Evolutionary conservation across 2,329 filamentous ascomycete species (phyloP), one percentile per base, ranked within the genome.

Genomic region (Monosporascus sp.): DNA sequence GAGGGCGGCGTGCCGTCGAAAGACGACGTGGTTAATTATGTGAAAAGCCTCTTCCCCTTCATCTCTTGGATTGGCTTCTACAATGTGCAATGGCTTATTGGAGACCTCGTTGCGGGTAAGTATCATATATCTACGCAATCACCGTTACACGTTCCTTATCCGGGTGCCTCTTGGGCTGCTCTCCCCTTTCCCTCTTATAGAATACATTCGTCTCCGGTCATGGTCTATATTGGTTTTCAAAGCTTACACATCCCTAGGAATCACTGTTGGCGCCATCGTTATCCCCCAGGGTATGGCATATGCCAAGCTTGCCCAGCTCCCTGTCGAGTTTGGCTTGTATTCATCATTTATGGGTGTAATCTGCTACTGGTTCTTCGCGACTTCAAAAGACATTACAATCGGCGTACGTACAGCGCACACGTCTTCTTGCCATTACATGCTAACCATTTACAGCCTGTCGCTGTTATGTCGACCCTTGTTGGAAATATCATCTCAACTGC

Each of bases 261-360:
- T 77, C 62, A 83, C 81, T 3, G 78, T 83, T 53, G 80, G 81
- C n/a, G 78, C 79, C 37, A 76, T 83, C 24, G 91, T 97, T 25
- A 89, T 97, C n/a, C 93, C 93, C 6, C 93, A 97, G 68, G 88
- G 90, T 57, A 97, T 97, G 93, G 92, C 93, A 1, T 97, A 97
- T 72, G 92, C 93, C 31, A 78, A 86, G 56, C 79, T 97, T 25
- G 93, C 93, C 45, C 81, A 86, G 56, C 78, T 97, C n/a, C 79
- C 83, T 1, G 82, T 87, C 6, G 80, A 97, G 67, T 97, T 86
- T 65, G 93, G 93, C 50, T 80, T 97, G 1, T 96, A 96, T 72
- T 94, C 93, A 0, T 97, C 93, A 0, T 97, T 99, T 67, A 94
- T 97, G 81, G 94, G 93, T 49, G 92, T 96, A 17, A 70, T 96